A percentile compares a stretch with the other conserved stretches of the same genome.
Conservation (phyloP, 129 eudicot species). For the Erigeron canadensis region DNA sequence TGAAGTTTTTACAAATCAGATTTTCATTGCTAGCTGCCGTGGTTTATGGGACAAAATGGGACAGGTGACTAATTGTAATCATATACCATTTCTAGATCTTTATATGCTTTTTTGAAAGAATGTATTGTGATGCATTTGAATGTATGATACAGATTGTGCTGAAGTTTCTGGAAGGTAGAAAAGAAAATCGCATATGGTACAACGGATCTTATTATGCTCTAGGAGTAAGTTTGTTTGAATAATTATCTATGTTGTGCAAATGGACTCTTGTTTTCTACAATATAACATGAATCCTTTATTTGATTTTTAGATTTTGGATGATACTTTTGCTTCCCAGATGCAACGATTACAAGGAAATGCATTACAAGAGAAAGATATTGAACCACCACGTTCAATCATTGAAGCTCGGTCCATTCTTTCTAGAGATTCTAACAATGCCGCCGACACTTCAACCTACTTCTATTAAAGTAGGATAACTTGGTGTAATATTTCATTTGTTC, state of each 20-base stretch:
- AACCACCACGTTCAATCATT: slow-evolving; percentile 73
- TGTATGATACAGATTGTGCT: slow-evolving; percentile 53
- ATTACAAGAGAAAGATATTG: slow-evolving; percentile 72
- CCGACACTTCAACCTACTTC: slow-evolving; percentile 60
- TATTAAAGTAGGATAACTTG: slow-evolving; percentile 21
- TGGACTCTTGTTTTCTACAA: not conserved
- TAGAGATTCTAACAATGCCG: slow-evolving; percentile 59
- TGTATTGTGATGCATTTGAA: slow-evolving; percentile 24
- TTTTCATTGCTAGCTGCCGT: slow-evolving; percentile 72
- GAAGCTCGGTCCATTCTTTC: slow-evolving; percentile 93
- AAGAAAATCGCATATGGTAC: slow-evolving; percentile 91
- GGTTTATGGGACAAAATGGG: slow-evolving; percentile 97
- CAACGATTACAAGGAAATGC: slow-evolving; percentile 91
- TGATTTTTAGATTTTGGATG: slow-evolving; percentile 70
- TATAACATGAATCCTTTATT: not conserved
- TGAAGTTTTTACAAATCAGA: slow-evolving; percentile 74
- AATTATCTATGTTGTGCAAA: not conserved
- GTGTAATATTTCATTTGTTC: slow-evolving; percentile 15
- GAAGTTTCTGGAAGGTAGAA: slow-evolving; percentile 86
- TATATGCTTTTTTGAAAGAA: slow-evolving; percentile 1
- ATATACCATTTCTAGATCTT: not conserved
- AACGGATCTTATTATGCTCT: slow-evolving; percentile 88
- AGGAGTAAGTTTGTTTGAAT: slow-evolving; percentile 52
- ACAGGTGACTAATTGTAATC: slow-evolving; percentile 45
- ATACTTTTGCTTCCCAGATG: slow-evolving; percentile 95